phyloP scores from a whole-genome alignment of 73 alveolate species.

The Uronychia binucleata region DNA sequence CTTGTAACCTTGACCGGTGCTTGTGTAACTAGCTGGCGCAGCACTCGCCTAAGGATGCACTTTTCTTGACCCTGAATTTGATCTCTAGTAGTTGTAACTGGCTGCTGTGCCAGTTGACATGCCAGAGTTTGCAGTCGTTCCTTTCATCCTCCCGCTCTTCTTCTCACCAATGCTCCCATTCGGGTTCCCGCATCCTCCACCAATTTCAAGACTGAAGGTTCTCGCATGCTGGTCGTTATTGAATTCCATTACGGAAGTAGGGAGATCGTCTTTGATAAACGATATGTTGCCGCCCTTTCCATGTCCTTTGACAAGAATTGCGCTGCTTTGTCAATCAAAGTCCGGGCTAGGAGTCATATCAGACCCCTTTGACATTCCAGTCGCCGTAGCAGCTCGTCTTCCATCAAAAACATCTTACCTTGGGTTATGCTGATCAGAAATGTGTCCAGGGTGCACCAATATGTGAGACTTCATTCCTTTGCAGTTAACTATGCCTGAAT shows the following conservation, averaged over 20 bases:
- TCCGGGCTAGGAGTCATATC: background rate
- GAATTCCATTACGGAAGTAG: background rate
- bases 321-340: background rate
- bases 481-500: background rate
- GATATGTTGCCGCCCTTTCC: background rate
- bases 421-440: background rate
- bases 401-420: background rate
- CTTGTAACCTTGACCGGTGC: background rate
- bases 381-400: background rate
- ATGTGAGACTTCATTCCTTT: background rate
- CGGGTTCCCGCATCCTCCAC: background rate
- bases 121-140: background rate
- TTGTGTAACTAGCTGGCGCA: background rate
- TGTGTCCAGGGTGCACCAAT: background rate
- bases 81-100: background rate
- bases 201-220: background rate
- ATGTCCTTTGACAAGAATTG: background rate
- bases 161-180: background rate
- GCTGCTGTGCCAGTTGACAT: background rate
- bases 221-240: background rate
- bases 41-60: background rate
- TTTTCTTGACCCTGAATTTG: background rate
- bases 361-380: background rate
- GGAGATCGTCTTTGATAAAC: background rate
- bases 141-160: background rate